Evolutionary conservation across 805 yeast species (phyloP), one percentile per base, ranked within the genome.

Genomic region (Wickerhamomyces strasburgensis): DNA sequence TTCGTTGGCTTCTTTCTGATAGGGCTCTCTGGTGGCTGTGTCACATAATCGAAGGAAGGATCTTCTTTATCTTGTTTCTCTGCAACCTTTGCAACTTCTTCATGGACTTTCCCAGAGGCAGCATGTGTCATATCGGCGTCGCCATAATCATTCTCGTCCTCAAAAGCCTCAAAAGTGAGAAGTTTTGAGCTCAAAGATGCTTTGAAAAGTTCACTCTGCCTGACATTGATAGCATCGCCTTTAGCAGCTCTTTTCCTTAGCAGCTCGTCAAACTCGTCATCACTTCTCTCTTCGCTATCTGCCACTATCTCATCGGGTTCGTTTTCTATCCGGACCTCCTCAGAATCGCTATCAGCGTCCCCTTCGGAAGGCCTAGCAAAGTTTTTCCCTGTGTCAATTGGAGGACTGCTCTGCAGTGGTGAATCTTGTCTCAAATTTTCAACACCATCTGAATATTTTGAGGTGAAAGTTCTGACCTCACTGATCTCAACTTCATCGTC

Each of bases 31-130:
- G 27, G 14, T 5, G 19, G 32, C 6, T 21, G 26, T 13, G 14
- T n/a, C 4, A n/a, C n/a, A n/a, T 8, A 35, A 15, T 21, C 19
- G 26, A 35, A 44, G 3, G 44, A 38, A 11, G 38, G 36, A 33
- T 51, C 54, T 1, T 47, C 35, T 2, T 46, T 44, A 26, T 38
- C 44, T 24, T 43, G 47, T 21, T 42, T 46, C 2, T 49, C 48
- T 48, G 46, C 44, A 3, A 40, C 48, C 6, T 25, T 26, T 5
- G 23, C 32, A 3, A 47, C 52, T 14, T 37, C 38, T 5, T 39
- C 17, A 2, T 29, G 10, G 4, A 39, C 39, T 7, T 14, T 13
- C 19, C 17, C 16, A 8, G 27, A 34, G n/a, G 32, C 27, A n/a
- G n/a, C n/a, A n/a, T n/a, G n/a, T n/a, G 25, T 7, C 25, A 11